Base-by-base conservation (phyloP, 805 yeast genomes). In the Sporopachydermia lactativora region DNA sequence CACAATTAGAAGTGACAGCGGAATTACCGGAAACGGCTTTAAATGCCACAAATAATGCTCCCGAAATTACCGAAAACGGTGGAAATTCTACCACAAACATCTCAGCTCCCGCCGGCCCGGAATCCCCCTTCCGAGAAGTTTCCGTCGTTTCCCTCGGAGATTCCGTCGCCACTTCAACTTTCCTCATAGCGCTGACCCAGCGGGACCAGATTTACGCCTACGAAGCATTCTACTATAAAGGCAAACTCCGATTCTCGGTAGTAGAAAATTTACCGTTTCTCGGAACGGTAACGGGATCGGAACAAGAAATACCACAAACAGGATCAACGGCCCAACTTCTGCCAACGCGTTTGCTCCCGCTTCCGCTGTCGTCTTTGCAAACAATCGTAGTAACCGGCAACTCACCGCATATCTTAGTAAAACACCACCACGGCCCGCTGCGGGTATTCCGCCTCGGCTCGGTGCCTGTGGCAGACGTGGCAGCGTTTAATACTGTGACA, bases 271-370 rank as follows among this genome's bases (percentile, higher is more conserved):
- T 65, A 15, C 56, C 66, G 3, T 66, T 79, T 6, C 75, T 84
- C 1, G 94, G 94, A 42, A 92, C 89, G 1, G 89, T 84, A 2
- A 76, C 89, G 2, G n/a, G n/a, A n/a, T n/a, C n/a, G n/a, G n/a
- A n/a, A n/a, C n/a, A n/a, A n/a, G n/a, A n/a, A n/a, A n/a, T n/a
- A n/a, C n/a, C n/a, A n/a, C n/a, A n/a, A n/a, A n/a, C n/a, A n/a
- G n/a, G n/a, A n/a, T n/a, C n/a, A n/a, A n/a, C n/a, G n/a, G n/a
- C n/a, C n/a, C n/a, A n/a, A n/a, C n/a, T n/a, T n/a, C n/a, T n/a
- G n/a, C n/a, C n/a, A n/a, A n/a, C n/a, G n/a, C n/a, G n/a, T n/a
- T n/a, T n/a, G n/a, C n/a, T n/a, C n/a, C n/a, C n/a, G n/a, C n/a
- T n/a, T n/a, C n/a, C n/a, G n/a, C n/a, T n/a, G n/a, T n/a, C n/a